Conservation (phyloP, 768 basidiomycete genomes). For the Rhizopogon salebrosus region DNA sequence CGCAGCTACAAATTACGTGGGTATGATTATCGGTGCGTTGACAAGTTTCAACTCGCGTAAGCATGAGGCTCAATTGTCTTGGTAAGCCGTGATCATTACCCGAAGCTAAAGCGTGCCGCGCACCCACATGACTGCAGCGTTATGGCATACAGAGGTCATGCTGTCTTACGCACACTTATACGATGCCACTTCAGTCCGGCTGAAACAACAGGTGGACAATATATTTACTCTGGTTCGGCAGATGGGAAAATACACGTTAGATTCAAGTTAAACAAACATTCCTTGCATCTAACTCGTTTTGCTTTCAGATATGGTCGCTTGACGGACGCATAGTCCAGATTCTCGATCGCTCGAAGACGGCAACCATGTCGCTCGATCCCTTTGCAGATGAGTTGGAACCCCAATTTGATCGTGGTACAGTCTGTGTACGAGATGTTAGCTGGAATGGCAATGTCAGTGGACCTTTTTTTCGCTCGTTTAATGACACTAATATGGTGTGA, state of each 20-base stretch:
- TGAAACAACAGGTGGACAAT: conserved; percentile 88
- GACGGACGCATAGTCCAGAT: conserved; percentile 84
- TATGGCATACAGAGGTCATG: conserved; percentile 93
- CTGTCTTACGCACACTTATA: conserved; percentile 86
- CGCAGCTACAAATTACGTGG: conserved; percentile 49
- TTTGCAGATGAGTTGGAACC: conserved; percentile 50
- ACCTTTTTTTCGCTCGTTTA: not conserved
- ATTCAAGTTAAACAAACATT: conserved; percentile 5
- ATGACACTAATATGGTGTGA: not conserved
- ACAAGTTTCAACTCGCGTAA: not conserved
- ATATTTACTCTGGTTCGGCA: conserved; percentile 90
- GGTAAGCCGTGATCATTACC: conserved; percentile 58
- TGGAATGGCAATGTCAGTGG: conserved; percentile 65
- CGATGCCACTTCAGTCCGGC: conserved; percentile 94
- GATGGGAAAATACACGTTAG: conserved; percentile 82
- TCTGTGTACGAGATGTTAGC: conserved; percentile 88
- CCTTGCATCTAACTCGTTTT: conserved; percentile 1
- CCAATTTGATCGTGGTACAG: conserved; percentile 21
- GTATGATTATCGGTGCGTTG: conserved; percentile 80
- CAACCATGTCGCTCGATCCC: conserved; percentile 70
- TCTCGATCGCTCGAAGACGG: conserved; percentile 71
- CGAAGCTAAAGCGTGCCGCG: conserved; percentile 51
- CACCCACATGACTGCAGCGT: conserved; percentile 92
- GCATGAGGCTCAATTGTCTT: conserved; percentile 8
- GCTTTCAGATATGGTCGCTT: conserved; percentile 82